These are phyloP conservation scores for Gynochthodes officinalis DNA, from an alignment of 257 asterid species.

Conservation along the genomic window DNA sequence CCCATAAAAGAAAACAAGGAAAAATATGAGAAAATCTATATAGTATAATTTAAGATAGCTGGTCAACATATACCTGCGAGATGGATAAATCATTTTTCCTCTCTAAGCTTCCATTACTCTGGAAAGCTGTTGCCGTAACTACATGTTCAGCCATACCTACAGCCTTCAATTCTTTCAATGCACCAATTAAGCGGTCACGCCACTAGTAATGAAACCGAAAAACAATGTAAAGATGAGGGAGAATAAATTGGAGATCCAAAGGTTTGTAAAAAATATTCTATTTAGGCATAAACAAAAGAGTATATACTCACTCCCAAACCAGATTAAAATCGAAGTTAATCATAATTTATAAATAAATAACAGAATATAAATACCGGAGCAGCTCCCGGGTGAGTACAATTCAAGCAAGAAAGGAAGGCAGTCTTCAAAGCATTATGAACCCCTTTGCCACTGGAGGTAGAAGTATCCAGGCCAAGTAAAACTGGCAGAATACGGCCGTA, in stretches of 20 bases:
- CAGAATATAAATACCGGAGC: conserved; percentile 67
- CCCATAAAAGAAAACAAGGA: too few relatives aligned
- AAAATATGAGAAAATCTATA: not conserved
- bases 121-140: conserved; percentile 32
- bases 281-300: not conserved
- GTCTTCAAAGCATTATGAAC: conserved; percentile 78
- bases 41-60: conserved; percentile 11
- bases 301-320: not conserved
- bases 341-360: conserved; percentile 16
- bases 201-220: conserved; percentile 46
- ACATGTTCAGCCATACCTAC: conserved; percentile 42
- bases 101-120: conserved; percentile 43
- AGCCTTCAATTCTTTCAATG: conserved; percentile 56
- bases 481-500: conserved; percentile 97
- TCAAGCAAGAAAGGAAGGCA: conserved; percentile 86
- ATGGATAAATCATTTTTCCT: conserved; percentile 33
- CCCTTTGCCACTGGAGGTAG: conserved; percentile 61
- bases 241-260: not conserved
- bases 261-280: not conserved
- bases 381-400: conserved; percentile 89
- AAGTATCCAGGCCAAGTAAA: conserved; percentile 77
- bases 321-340: not conserved
- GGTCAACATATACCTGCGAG: conserved; percentile 41
- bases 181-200: conserved; percentile 81
- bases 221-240: not conserved